Evolutionary conservation across 2,329 filamentous ascomycete genomes (phyloP), one percentile per base, ranked within the genome.

Genomic region (Rasamsonia emersonii): DNA sequence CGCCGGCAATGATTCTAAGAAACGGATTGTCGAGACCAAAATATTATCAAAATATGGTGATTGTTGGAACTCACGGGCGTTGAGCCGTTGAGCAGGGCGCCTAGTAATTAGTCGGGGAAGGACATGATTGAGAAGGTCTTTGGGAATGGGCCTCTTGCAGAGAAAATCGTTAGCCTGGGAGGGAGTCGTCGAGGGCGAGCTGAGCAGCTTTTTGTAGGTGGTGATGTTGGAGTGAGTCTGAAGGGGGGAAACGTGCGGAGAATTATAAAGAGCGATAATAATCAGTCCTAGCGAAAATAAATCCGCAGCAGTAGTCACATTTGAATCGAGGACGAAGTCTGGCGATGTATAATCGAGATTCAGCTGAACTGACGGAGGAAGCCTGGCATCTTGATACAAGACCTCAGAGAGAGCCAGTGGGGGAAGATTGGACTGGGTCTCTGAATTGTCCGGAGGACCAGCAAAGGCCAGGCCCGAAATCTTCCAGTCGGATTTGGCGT

Each of bases 401-500:
- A 80, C 78, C 58, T 95, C 86, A 17, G 82, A 80, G 13, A 96
- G 71, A 42, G 77, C 84, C 45, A 96, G 79, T 7, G 85, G 82
- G 24, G 79, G 72, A 29, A 93, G 76, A 3, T 84, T 81, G 3
- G 84, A 82, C 27, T 79, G 70, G 44, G 82, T 79, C 17, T 76
- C 79, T 13, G 82, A 83, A 46, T 75, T 73, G 45, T 86, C 82
- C 29, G 84, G 76, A 9, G 86, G 83, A 27, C 83, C 83, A 53
- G 82, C 85, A 57, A 95, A 98, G 0, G 82, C 77, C 23, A 98
- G 71, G n/a, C 89, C 91, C 46, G 86, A 89, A 39, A 98, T 84
- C 58, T 98, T 98, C 91, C 91, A 98, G 59, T 98, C 91, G 28
- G 85, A 93, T 75, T 98, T 98, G 24, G 84, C 77, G 61, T 98